phyloP scores from a whole-genome alignment of 441 rosid genomes.

The Gossypium davidsonii region DNA sequence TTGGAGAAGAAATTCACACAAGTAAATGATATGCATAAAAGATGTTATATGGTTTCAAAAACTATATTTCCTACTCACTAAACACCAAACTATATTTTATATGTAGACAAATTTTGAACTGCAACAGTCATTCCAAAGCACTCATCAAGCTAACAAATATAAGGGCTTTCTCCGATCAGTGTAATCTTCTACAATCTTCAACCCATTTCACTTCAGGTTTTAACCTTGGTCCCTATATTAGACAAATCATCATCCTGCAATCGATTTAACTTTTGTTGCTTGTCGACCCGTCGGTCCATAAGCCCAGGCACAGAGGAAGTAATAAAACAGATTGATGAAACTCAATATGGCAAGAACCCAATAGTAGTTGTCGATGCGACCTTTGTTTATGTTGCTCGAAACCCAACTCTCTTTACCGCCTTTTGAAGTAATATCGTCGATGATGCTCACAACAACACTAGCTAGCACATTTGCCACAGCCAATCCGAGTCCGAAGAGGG shows the following conservation, averaged over 20 bases:
- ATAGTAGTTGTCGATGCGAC: slow-evolving; percentile 69
- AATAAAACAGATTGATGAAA: slow-evolving; percentile 54
- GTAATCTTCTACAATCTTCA: slow-evolving; percentile 25
- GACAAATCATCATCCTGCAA: slow-evolving; percentile 29
- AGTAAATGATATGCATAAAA: neutral
- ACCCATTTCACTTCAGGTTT: slow-evolving; percentile 18
- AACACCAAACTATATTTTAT: neutral
- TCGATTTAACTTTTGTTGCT: slow-evolving; percentile 26
- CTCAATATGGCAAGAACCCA: slow-evolving; percentile 66
- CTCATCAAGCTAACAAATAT: neutral
- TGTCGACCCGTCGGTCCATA: slow-evolving; percentile 49
- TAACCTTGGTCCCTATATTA: slow-evolving; percentile 9
- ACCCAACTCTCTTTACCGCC: slow-evolving; percentile 61
- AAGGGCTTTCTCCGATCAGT: neutral
- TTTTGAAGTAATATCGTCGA: slow-evolving; percentile 39
- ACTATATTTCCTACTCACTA: slow-evolving; percentile 6
- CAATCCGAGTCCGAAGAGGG: slow-evolving; percentile 61
- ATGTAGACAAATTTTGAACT: neutral
- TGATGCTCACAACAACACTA: slow-evolving; percentile 41
- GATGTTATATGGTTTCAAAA: slow-evolving; percentile 12
- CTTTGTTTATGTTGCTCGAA: slow-evolving; percentile 55
- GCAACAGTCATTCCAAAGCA: slow-evolving; percentile 4
- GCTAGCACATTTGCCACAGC: slow-evolving; percentile 69
- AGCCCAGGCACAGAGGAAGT: slow-evolving; percentile 59
- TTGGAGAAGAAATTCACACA: neutral